These are phyloP conservation scores for Leishmania arabica DNA, from an alignment of 208 protist species.

Conservation along the genomic window DNA sequence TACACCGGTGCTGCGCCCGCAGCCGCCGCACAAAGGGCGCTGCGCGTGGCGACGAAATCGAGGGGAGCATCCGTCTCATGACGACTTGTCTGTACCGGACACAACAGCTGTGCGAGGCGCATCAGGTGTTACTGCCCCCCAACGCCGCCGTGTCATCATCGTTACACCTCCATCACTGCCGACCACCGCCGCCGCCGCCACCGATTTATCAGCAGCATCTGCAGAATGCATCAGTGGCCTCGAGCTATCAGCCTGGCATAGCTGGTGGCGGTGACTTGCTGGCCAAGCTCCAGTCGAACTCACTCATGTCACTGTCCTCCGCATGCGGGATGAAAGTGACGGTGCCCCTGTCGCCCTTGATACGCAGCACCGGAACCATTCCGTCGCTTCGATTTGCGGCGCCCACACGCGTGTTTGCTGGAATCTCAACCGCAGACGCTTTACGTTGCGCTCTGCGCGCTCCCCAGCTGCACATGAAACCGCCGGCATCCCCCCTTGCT, in stretches of 20 bases:
- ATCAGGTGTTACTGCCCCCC: not conserved
- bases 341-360: not conserved
- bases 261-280: not conserved
- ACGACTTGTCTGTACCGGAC: constrained; percentile 28
- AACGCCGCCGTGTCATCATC: not conserved
- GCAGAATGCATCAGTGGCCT: not conserved
- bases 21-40: constrained; percentile 8
- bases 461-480: constrained; percentile 9
- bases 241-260: not conserved
- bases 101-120: constrained; percentile 17
- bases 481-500: not conserved
- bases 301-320: not conserved
- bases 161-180: not conserved
- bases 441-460: constrained; percentile 15
- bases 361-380: not conserved
- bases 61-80: constrained; percentile 29
- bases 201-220: not conserved
- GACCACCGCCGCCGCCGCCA: not conserved
- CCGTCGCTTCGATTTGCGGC: not conserved
- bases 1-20: constrained; percentile 8
- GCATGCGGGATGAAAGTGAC: not conserved
- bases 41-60: constrained; percentile 12
- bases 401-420: constrained; percentile 20
- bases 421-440: constrained; percentile 9
- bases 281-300: no score